Evolutionary conservation across 139 green algal species (phyloP).

Genomic region (Ulvella scutata): DNA sequence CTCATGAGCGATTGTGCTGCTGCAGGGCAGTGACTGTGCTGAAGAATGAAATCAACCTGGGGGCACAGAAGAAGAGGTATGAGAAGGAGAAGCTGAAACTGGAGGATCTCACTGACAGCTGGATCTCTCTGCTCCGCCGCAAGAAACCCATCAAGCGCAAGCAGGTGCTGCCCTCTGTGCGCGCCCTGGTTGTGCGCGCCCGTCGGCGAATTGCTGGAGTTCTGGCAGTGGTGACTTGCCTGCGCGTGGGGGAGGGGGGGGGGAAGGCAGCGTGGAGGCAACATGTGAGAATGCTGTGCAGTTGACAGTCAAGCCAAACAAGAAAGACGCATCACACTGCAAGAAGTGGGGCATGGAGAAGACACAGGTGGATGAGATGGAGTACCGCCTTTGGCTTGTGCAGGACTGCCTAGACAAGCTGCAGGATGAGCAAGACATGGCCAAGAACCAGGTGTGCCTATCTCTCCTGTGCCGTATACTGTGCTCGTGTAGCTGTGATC

Average conservation of each 20-base stretch:
- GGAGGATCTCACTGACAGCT: neutral
- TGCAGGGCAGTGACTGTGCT: neutral
- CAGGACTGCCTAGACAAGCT: neutral
- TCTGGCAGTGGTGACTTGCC: neutral
- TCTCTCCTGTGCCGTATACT: too few relatives aligned
- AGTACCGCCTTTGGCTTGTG: neutral
- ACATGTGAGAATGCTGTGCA: too few relatives aligned
- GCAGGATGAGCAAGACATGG: neutral
- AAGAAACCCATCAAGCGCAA: slow-evolving; percentile 3
- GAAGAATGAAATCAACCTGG: slow-evolving; percentile 3
- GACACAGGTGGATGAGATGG: neutral
- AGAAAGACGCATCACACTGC: neutral
- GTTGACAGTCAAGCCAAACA: neutral
- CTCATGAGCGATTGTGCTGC: too few relatives aligned
- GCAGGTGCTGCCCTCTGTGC: neutral
- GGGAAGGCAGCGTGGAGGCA: too few relatives aligned
- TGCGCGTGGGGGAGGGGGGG: too few relatives aligned
- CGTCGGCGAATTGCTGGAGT: neutral
- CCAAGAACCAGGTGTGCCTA: neutral
- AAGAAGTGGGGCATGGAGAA: neutral
- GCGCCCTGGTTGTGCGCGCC: neutral
- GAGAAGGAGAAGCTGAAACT: neutral
- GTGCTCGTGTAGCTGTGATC: too few relatives aligned
- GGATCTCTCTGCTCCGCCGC: neutral
- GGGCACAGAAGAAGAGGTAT: neutral